Conservation (phyloP, 371 early-diverging fungal species). For the Chytridiales sp. region DNA sequence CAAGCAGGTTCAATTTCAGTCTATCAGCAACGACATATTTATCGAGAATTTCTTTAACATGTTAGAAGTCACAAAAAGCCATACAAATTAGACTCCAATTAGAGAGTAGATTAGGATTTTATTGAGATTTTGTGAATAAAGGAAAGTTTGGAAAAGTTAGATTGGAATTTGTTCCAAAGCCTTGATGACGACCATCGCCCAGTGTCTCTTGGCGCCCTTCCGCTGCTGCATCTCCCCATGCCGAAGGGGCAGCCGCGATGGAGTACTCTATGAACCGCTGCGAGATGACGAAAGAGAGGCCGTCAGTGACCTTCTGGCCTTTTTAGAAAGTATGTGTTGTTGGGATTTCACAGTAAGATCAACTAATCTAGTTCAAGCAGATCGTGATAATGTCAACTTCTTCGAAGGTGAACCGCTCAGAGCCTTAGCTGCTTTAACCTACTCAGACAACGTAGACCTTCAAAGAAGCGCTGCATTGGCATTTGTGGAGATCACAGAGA, state of each 20-base stretch:
- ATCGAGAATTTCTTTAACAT: too few species aligned
- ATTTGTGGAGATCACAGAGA: constrained; percentile 90
- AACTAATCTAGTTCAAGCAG: constrained; percentile 42
- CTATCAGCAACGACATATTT: too few species aligned
- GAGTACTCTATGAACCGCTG: constrained; percentile 67
- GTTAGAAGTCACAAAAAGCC: too few species aligned
- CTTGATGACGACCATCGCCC: too few species aligned
- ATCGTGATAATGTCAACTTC: constrained; percentile 76
- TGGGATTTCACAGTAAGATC: not conserved
- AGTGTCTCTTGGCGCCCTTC: too few species aligned
- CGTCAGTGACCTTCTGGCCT: constrained; percentile 77
- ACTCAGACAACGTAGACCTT: constrained; percentile 81
- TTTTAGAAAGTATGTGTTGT: constrained; percentile 71
- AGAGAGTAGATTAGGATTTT: too few species aligned
- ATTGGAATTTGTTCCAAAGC: too few species aligned
- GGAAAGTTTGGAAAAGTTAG: too few species aligned
- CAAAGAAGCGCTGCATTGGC: constrained; percentile 88
- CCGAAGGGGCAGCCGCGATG: not conserved
- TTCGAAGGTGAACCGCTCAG: constrained; percentile 84
- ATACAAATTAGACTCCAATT: too few species aligned
- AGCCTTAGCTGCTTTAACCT: constrained; percentile 79
- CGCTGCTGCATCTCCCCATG: not conserved
- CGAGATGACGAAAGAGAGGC: constrained; percentile 84
- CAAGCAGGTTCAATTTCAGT: too few species aligned
- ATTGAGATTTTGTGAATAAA: too few species aligned